Evolutionary conservation across 768 basidiomycete genomes (phyloP).

Genomic region (Leccinum subtestaceum): DNA sequence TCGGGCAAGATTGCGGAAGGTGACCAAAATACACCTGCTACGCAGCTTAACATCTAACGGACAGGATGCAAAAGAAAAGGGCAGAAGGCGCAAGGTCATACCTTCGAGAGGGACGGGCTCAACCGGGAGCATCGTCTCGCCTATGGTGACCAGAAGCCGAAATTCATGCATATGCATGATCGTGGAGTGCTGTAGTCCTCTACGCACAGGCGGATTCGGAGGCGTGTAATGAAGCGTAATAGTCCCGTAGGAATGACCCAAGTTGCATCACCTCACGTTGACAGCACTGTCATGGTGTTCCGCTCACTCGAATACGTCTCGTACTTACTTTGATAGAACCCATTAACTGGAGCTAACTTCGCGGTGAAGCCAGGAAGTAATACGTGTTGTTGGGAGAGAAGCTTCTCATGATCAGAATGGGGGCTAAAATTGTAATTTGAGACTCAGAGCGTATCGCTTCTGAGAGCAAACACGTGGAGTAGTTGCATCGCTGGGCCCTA

Average conservation of each 20-base stretch:
- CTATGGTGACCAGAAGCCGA: neutral
- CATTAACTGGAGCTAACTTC: too few relatives aligned
- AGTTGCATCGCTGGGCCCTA: neutral
- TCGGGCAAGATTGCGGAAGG: conserved; percentile 24
- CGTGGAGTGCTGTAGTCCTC: neutral
- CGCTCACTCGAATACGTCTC: conserved; percentile 18
- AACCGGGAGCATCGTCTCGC: conserved; percentile 3
- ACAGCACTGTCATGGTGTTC: neutral
- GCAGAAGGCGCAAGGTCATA: conserved; percentile 9
- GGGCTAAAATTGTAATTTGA: too few relatives aligned
- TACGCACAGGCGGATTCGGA: neutral
- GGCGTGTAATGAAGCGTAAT: conserved; percentile 10
- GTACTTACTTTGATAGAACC: neutral
- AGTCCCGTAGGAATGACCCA: neutral
- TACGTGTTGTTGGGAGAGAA: neutral
- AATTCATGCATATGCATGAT: neutral
- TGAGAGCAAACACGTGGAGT: neutral
- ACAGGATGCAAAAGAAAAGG: neutral
- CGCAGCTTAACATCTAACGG: neutral
- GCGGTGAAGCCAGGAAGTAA: neutral
- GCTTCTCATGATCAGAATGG: neutral
- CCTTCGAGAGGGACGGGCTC: conserved; percentile 5
- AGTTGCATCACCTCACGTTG: neutral
- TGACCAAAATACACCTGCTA: conserved; percentile 22
- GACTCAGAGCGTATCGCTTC: too few relatives aligned